Base-by-base conservation (phyloP, 1,284 basidiomycete species). In the Sanghuangporus weigelae region DNA sequence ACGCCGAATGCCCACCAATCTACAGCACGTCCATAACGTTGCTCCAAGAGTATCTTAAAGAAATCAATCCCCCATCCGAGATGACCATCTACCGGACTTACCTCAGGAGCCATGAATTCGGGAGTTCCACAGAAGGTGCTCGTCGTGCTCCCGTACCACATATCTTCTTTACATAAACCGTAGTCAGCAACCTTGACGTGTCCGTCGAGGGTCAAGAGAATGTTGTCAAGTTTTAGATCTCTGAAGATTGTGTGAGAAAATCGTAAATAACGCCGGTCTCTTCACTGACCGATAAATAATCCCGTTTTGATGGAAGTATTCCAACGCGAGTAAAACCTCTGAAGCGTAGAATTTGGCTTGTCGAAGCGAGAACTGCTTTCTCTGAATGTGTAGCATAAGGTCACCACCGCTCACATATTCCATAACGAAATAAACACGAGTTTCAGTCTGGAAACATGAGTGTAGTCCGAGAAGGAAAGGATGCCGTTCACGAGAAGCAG, bases 1-100 rank as follows among this genome's bases (percentile, higher is more conserved):
- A 99, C 96, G 68, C 97, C 97, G 73, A 99, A 99, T 7, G 97
- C 97, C 97, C 97, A 99, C 97, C 97, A 99, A 73, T 99, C 97
- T 58, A 99, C 97, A 5, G 97, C 97, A 51, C 95, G 91, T 11
- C 95, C 95, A 72, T 99, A 99, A 62, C 95, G 90, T 78, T 99
- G 96, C 77, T 99, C 97, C 36, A 99, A 83, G 62, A 99, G 82
- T 73, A 99, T 99, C 93, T 97, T 65, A 19, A 50, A 23, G 39
- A 57, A 50, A 40, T 38, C 44, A 36, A 49, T 49, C 16, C 21
- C 16, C 59, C 61, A n/a, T 38, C 57, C 57, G 51, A 40, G 19
- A 26, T 57, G 23, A 36, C 36, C 59, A 14, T 10, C 48, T 53
- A 42, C n/a, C 59, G 3, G 46, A 67, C 81, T 51, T 66, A 94